Evolutionary conservation across 208 protist genomes (phyloP), one percentile per base, ranked within the genome.

Genomic region (Crithidia bombi): DNA sequence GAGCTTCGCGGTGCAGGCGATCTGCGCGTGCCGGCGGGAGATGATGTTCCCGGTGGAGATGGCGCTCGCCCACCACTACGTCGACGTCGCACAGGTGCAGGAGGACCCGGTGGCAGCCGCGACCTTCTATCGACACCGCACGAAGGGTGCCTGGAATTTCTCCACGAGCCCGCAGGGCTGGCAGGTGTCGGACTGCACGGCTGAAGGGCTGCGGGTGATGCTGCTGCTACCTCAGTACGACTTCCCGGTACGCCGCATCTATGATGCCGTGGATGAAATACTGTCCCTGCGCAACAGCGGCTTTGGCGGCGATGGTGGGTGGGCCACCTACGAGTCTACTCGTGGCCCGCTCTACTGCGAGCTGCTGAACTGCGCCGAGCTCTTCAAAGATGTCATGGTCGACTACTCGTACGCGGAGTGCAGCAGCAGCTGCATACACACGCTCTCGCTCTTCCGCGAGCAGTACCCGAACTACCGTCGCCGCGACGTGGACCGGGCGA

Each of bases 341-440:
- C 89, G 98, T 50, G 95, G 82, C 17, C 91, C 90, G 36, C 21
- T 19, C 41, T 97, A 93, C 78, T 84, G 93, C 43, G 98, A 99
- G 79, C 80, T 89, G 35, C 78, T 99, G 25, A 98, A 99, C 82
- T 97, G 96, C 56, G 83, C 96, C 15, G 97, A 99, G 76, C 81
- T 98, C 15, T 99, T 98, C 83, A 97, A 96, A 67, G 96, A 98
- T 57, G 98, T 99, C 68, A 99, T 99, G 97, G 89, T 99, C 23
- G 98, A 99, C 65, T 99, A 99, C 85, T 85, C 67, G 19, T 99
- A 99, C 77, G 89, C 93, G 5, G 98, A 99, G 82, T 99, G 97
- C 81, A 98, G 90, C 46, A 96, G 90, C 47, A 97, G 97, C 43
- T 98, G 93, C 69, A 85, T 99, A 21, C 92, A 98, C 82, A 92